A percentile compares a stretch with the other conserved stretches of the same genome.
Evolutionary conservation across 2,329 filamentous ascomycete genomes (phyloP).

Genomic region (Penicillium sp.): DNA sequence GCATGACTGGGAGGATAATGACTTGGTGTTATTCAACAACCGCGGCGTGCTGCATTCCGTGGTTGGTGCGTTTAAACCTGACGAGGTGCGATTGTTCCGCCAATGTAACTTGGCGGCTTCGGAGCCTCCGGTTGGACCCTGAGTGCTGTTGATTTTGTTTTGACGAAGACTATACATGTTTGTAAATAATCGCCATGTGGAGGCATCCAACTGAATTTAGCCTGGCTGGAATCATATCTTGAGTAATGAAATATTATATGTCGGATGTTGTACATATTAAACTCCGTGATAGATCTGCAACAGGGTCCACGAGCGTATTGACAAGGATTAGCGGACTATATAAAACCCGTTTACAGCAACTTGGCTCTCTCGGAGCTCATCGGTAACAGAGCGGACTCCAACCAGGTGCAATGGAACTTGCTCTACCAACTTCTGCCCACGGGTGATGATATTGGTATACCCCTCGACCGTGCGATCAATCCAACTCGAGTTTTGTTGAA

Average conservation of each 20-base stretch:
- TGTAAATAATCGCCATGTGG: background rate
- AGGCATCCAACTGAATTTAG: background rate
- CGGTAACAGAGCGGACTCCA: slow-evolving; percentile 54
- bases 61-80: slow-evolving; percentile 69
- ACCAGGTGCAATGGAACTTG: slow-evolving; percentile 59
- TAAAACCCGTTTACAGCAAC: slow-evolving; percentile 41
- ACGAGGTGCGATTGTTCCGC: slow-evolving; percentile 72
- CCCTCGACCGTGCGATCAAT: slow-evolving; percentile 49
- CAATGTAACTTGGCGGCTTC: slow-evolving; percentile 72
- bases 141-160: background rate
- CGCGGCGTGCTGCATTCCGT: slow-evolving; percentile 73
- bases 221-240: background rate
- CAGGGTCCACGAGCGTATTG: background rate
- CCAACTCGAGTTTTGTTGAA: slow-evolving; percentile 36
- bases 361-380: slow-evolving; percentile 49
- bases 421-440: slow-evolving; percentile 57
- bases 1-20: slow-evolving; percentile 75
- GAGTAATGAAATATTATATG: background rate
- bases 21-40: slow-evolving; percentile 77
- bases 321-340: slow-evolving; percentile 29
- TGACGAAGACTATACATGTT: background rate
- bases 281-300: background rate
- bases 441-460: slow-evolving; percentile 51
- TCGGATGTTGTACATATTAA: background rate
- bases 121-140: slow-evolving; percentile 24